phyloP scores from a whole-genome alignment of 140 eudicot genomes.

The Senecio squalidus region DNA sequence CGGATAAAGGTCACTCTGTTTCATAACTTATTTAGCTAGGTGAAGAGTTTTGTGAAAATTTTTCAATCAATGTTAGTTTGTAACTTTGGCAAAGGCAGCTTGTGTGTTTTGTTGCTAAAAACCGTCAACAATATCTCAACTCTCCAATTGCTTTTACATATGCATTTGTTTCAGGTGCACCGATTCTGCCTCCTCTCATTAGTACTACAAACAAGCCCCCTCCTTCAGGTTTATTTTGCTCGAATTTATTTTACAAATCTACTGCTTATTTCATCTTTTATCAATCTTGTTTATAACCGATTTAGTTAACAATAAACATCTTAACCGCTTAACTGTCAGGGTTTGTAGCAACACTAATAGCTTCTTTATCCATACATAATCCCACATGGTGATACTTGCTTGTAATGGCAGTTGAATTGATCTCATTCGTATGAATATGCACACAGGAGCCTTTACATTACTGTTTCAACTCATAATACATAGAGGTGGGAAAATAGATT shows the following conservation, averaged over 20 bases:
- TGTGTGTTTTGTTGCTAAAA: neutral
- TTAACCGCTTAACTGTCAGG: too few species aligned
- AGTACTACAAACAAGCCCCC: constrained; percentile 22
- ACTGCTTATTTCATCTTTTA: neutral
- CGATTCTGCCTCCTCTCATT: constrained; percentile 35
- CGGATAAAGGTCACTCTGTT: neutral
- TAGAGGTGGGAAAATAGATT: too few species aligned
- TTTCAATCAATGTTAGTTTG: neutral
- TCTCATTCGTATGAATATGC: too few species aligned
- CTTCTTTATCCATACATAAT: too few species aligned
- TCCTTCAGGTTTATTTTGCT: neutral
- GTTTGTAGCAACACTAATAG: too few species aligned
- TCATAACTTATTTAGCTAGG: neutral
- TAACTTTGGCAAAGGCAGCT: neutral
- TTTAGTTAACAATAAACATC: neutral
- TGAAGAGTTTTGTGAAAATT: too few species aligned
- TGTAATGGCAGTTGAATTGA: too few species aligned
- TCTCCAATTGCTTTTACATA: neutral
- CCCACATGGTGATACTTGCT: too few species aligned
- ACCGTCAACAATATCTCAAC: neutral
- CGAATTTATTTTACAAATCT: neutral
- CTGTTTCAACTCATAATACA: too few species aligned
- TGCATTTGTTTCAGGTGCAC: constrained; percentile 26
- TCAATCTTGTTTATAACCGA: neutral
- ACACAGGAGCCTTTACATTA: too few species aligned